These are phyloP conservation scores for Nothophytophthora sp. DNA, from an alignment of 352 stramenopile species.

Conservation along the genomic window DNA sequence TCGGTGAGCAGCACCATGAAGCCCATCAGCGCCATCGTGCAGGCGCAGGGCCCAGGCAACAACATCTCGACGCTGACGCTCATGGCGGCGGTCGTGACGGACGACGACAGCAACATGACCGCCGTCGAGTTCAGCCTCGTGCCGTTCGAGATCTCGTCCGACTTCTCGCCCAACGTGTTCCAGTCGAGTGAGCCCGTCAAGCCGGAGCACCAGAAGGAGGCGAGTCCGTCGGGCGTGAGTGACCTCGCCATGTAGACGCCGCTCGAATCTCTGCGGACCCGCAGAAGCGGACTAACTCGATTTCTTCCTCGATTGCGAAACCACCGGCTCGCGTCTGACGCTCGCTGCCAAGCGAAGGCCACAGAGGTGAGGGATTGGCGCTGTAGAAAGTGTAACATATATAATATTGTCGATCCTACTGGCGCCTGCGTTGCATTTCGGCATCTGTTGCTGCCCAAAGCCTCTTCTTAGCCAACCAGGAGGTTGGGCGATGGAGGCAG, in stretches of 20 bases:
- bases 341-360: background rate
- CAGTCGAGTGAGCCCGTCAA: slow-evolving; percentile 24
- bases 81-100: slow-evolving; percentile 53
- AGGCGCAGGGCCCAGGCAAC: slow-evolving; percentile 36
- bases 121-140: slow-evolving; percentile 70
- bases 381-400: slow-evolving; percentile 58
- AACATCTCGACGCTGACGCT: slow-evolving; percentile 56
- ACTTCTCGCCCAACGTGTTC: slow-evolving; percentile 17
- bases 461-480: too few species aligned
- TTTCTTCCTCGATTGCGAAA: too few species aligned
- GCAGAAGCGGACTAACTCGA: slow-evolving; percentile 6
- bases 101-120: slow-evolving; percentile 50
- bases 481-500: too few species aligned
- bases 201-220: slow-evolving; percentile 44
- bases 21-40: slow-evolving; percentile 47
- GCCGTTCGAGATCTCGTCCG: slow-evolving; percentile 57
- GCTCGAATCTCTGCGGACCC: background rate
- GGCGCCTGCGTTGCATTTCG: slow-evolving; percentile 2
- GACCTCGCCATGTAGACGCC: slow-evolving; percentile 48
- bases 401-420: slow-evolving; percentile 41
- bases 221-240: slow-evolving; percentile 54
- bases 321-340: too few species aligned
- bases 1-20: slow-evolving; percentile 41
- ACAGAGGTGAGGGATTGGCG: slow-evolving; percentile 16
- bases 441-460: background rate